Conservation (phyloP, 371 early-diverging fungal species). For the Dentiscutata heterogama region DNA sequence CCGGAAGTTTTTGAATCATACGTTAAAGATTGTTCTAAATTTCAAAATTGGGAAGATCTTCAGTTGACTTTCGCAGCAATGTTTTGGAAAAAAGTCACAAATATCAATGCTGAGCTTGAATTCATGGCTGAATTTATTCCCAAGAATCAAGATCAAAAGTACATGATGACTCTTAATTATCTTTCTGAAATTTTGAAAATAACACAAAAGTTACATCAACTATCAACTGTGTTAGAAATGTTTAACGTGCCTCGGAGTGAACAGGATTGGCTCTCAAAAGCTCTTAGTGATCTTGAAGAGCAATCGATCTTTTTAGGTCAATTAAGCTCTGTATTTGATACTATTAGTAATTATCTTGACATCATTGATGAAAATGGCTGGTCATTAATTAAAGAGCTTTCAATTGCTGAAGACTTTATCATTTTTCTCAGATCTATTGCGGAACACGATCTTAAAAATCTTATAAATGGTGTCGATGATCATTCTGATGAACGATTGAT, state of each 20-base stretch:
- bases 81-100: constrained; percentile 32
- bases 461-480: constrained; percentile 41
- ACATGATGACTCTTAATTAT: neutral
- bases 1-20: constrained; percentile 1
- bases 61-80: neutral
- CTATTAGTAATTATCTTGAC: neutral
- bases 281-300: neutral
- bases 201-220: neutral
- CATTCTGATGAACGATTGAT: constrained; percentile 36
- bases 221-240: neutral
- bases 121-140: neutral
- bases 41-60: constrained; percentile 14
- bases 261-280: neutral
- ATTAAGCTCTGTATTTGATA: neutral
- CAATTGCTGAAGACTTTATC: constrained; percentile 17
- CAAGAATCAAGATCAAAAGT: neutral
- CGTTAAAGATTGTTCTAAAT: neutral
- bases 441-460: constrained; percentile 28
- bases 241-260: neutral
- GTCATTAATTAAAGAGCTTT: constrained; percentile 31
- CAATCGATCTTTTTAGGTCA: neutral
- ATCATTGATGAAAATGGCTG: neutral
- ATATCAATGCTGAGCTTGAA: constrained; percentile 23
- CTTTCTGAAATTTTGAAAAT: neutral
- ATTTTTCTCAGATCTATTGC: constrained; percentile 5